Evolutionary conservation across 208 protist genomes (phyloP).

Genomic region (Endotrypanum monterogeii): DNA sequence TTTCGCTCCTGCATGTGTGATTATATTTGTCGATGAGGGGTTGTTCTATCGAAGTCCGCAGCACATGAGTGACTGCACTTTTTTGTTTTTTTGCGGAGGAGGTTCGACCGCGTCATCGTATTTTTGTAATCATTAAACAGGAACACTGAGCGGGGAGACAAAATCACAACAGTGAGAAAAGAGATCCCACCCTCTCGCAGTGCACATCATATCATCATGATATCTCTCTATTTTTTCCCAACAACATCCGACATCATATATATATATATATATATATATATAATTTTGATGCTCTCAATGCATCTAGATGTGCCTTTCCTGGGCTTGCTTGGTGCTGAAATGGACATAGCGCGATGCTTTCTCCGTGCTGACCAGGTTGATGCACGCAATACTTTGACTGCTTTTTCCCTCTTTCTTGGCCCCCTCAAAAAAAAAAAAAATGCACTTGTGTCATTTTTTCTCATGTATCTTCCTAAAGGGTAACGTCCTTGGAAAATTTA

Average conservation of each 20-base stretch:
- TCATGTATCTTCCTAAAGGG: constrained; percentile 1
- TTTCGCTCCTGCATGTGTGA: neutral
- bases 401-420: neutral
- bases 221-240: neutral
- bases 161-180: neutral
- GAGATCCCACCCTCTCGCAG: neutral
- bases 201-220: neutral
- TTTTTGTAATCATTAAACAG: constrained; percentile 5
- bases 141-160: neutral
- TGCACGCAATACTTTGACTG: neutral
- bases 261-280: neutral
- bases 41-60: neutral
- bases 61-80: neutral
- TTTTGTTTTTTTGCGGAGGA: neutral
- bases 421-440: too few species aligned
- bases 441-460: neutral
- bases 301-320: neutral
- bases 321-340: neutral
- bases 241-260: neutral
- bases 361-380: neutral
- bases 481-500: neutral
- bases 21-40: neutral
- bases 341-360: neutral
- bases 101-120: neutral
- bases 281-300: neutral